Evolutionary conservation across 2,329 filamentous ascomycete species (phyloP), one percentile per base, ranked within the genome.

Genomic region (Sporothrix brasiliensis): DNA sequence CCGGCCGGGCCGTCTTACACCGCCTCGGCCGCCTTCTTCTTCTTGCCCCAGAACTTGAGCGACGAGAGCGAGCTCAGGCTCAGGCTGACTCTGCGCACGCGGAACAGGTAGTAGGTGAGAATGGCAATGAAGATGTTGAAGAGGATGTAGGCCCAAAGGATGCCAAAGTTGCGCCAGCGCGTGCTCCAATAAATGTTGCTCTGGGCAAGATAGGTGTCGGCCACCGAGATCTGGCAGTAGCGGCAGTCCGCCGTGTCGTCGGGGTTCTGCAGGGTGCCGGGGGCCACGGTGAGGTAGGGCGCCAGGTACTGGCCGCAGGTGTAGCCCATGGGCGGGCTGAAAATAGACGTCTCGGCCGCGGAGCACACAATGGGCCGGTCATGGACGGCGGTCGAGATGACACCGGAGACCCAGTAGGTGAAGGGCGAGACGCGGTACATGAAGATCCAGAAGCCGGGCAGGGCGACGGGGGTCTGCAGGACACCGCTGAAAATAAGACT

Each of bases 381-480:
- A 67, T 88, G 84, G 2, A 93, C 81, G 77, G 90, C 86, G 0
- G 89, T 91, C 1, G 88, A 83, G 2, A 91, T 83, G 78, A 93
- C 89, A 13, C 88, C 90, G 1, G 84, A 83, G 71, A 93, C 87
- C 83, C 84, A 87, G 78, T 92, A 92, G 4, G 72, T 73, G 2
- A 73, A n/a, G 10, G 89, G 89, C 0, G 85, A 88, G 11, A 88
- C 82, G 39, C 87, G 84, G 78, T 92, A 91, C 90, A 92, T 92
- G 80, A 92, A 92, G 72, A 88, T 87, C 91, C 91, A 93, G 81
- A 93, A 93, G 0, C 88, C 85, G 0, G 90, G 90, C 0, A 93
- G 82, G 0, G 83, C 82, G 2, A 76, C 72, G 0, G 88, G 85
- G 0, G 84, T 78, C 72, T 89, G 87, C 71, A 92, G 80, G 6